Conservation (phyloP, 805 yeast species). For the Lipomyces sp. region DNA sequence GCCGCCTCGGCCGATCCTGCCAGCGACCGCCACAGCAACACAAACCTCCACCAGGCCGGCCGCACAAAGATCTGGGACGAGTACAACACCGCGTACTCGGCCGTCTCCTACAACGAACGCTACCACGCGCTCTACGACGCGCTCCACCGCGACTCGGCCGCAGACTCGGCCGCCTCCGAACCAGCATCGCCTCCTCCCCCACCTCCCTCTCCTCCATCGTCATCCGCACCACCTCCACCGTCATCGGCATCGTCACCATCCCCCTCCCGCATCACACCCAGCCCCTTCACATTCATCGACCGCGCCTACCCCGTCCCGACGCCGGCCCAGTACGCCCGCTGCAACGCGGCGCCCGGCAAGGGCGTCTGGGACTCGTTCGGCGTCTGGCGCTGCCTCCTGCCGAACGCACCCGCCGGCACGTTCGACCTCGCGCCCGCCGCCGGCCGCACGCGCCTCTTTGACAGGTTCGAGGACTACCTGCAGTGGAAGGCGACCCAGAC, state of each 20-base stretch:
- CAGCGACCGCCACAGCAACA: slow-evolving; percentile 12
- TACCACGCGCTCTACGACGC: slow-evolving; percentile 3
- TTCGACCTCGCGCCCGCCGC: background rate
- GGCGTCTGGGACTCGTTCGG: slow-evolving; percentile 83
- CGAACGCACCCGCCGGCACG: slow-evolving; percentile 38
- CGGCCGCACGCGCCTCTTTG: slow-evolving; percentile 57
- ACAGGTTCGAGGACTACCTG: slow-evolving; percentile 30
- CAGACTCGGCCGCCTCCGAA: background rate
- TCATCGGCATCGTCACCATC: background rate
- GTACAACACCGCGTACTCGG: slow-evolving; percentile 9
- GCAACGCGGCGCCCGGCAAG: slow-evolving; percentile 62
- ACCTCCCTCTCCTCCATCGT: background rate
- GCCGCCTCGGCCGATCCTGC: slow-evolving; percentile 18
- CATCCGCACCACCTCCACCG: background rate
- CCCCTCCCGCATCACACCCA: slow-evolving; percentile 2
- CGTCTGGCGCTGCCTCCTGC: slow-evolving; percentile 87
- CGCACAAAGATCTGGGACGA: slow-evolving; percentile 24
- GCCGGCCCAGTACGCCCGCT: slow-evolving; percentile 55
- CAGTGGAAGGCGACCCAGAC: slow-evolving; percentile 20
- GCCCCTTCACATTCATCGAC: slow-evolving; percentile 28
- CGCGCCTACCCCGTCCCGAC: slow-evolving; percentile 60
- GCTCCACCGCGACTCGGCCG: background rate
- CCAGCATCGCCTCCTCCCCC: background rate
- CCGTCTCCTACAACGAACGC: background rate
- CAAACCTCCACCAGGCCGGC: slow-evolving; percentile 8